These are phyloP conservation scores for Neckera pumila DNA, from an alignment of 225 moss, liverwort and hornwort genomes.

Conservation along the genomic window DNA sequence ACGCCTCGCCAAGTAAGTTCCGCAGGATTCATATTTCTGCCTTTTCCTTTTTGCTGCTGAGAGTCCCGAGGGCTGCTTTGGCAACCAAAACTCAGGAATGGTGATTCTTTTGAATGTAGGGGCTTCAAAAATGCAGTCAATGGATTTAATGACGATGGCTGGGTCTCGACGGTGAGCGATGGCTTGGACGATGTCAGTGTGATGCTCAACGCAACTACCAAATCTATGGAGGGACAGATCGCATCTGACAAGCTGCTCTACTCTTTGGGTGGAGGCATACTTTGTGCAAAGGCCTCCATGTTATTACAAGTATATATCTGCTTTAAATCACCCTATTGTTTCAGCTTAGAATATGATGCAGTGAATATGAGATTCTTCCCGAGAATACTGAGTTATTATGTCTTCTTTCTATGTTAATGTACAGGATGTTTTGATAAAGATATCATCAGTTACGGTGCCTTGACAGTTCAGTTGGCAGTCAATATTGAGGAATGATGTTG, in stretches of 20 bases:
- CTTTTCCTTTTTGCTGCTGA: neutral
- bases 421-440: neutral
- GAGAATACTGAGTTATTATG: neutral
- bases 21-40: neutral
- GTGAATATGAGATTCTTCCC: neutral
- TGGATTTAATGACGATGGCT: conserved; percentile 87
- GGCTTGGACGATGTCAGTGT: conserved; percentile 94
- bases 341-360: neutral
- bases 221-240: conserved; percentile 74
- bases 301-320: conserved; percentile 55
- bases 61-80: neutral
- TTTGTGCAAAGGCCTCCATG: conserved; percentile 97
- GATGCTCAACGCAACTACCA: conserved; percentile 72
- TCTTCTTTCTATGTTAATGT: neutral
- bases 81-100: neutral
- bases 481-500: neutral
- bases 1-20: conserved; percentile 72
- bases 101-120: conserved; percentile 20
- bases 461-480: neutral
- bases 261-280: conserved; percentile 84
- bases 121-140: conserved; percentile 96
- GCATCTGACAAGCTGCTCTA: conserved; percentile 67
- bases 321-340: neutral
- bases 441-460: neutral
- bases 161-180: conserved; percentile 70